Base-by-base conservation (phyloP, 73 alveolate species). In the Paramecium biaurelia region DNA sequence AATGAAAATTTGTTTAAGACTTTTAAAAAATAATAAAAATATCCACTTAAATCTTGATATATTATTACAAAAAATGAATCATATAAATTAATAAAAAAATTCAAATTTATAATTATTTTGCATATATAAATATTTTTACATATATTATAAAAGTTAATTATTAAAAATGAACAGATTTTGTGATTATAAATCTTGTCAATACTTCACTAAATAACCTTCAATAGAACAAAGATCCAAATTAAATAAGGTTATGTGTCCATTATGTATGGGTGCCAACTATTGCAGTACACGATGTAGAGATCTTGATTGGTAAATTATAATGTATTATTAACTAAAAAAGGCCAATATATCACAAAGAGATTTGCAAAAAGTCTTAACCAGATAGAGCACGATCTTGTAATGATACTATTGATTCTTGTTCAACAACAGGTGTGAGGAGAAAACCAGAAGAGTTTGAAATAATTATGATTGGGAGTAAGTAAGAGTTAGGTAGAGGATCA, bases 401-500 rank as follows among this genome's bases (percentile, higher is more conserved):
- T 79, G 90, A 79, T 79, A 41, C 45, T 18, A 63, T 20, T 18
- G 90, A 79, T 42, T 79, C 90, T 3, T 24, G 47, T 21, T 79
- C 90, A 20, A 43, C 90, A 21, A 34, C 72, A 12, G 14, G 63
- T 23, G 74, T 45, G 24, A 79, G 90, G 14, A 79, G 90, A 45
- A 79, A 24, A 14, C 76, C 90, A n/a, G 70, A 79, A 24, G 90
- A 79, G 15, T 79, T 79, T 79, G 90, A 79, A 79, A 41, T 79
- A 8, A 79, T 79, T 2, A 12, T n/a, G 9, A 26, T 79, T n/a
- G 90, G 90, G 11, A 79, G 32, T 43, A 79, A 47, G 24, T 9
- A 18, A 79, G 90, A 89, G 47, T 56, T 89, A 14, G 94, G 94
- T 26, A 58, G 85, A 63, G 94, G 94, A 20, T 68, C 94, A 7